Base-by-base conservation (phyloP, 225 moss, liverwort and hornwort species). In the Neckera pumila region DNA sequence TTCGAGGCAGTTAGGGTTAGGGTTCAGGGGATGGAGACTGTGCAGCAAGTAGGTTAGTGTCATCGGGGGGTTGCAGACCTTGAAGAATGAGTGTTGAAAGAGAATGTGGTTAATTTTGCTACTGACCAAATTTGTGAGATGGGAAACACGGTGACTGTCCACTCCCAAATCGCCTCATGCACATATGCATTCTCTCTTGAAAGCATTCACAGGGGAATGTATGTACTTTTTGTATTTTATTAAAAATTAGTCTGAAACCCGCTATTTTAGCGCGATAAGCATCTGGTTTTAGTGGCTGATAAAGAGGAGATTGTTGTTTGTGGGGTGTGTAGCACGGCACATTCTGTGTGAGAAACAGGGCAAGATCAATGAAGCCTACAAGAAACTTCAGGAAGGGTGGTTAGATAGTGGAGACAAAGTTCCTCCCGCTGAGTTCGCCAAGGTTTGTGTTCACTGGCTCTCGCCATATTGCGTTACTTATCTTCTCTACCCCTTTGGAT, bases 301-400 rank as follows among this genome's bases (percentile, higher is more conserved):
- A 16, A 83, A 73, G 80, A 86, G 79, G 90, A 51, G 64, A 77
- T 36, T 8, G 63, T 82, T 85, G 79, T 43, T 38, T 78, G 53
- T 63, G 82, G 40, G 18, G 47, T 11, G 27, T 94, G 93, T 86
- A 98, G 98, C 99, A 31, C 93, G 99, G 89, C 99, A 99, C 69
- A 96, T 99, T 84, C 90, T 99, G 45, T 91, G 96, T 80, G 99
- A 99, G 86, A 99, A 97, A 72, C 99, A 99, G 89, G 96, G 96
- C 49, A 99, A 99, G 94, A 96, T 99, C 87, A 97, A 96, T 90
- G 99, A 99, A 91, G 99, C 96, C 56, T 96, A 97, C 93, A 99
- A 99, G 93, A 97, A 96, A 87, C 93, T 99, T 79, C 95, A 97
- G 90, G 99, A 97, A 14, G 99, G 99, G n/a, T 99, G 99, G 99